These are phyloP conservation scores for Maudiozyma bulderi DNA, from an alignment of 805 yeast species.

Conservation along the genomic window DNA sequence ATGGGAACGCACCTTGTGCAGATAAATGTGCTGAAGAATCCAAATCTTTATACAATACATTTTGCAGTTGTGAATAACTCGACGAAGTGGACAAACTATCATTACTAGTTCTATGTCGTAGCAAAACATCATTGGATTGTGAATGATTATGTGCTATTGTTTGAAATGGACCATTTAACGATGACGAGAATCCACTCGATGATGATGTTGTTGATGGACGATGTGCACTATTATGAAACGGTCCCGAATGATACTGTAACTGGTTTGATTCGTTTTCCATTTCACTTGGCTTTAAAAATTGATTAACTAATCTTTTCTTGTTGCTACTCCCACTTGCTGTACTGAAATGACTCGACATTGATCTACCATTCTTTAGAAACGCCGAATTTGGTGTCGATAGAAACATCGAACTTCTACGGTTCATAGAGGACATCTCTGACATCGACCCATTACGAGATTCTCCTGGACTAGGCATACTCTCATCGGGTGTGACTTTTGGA, in stretches of 20 bases:
- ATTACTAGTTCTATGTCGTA: not conserved
- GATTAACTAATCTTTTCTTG: slow-evolving; percentile 5
- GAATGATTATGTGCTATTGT: not conserved
- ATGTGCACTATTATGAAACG: not conserved
- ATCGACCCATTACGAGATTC: not conserved
- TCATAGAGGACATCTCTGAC: not conserved
- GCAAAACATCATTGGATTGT: not conserved
- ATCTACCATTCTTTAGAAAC: slow-evolving; percentile 1
- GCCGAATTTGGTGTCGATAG: not conserved
- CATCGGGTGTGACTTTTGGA: not conserved
- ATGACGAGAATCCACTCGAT: not conserved
- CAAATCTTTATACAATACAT: slow-evolving; percentile 3
- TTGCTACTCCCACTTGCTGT: not conserved
- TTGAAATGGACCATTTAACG: not conserved
- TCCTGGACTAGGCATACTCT: not conserved
- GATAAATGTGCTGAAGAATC: not conserved
- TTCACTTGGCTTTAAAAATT: slow-evolving; percentile 4
- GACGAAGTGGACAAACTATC: not conserved
- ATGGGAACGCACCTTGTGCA: not conserved
- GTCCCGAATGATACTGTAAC: not conserved
- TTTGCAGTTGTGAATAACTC: slow-evolving; percentile 1
- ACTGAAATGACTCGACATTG: slow-evolving; percentile 1
- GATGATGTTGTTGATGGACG: not conserved
- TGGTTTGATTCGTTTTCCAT: not conserved
- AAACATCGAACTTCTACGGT: not conserved